Percentiles rank a stretch among this genome's conserved stretches.
Conservation (phyloP, 805 yeast species). For the Yarrowia phangngaensis region DNA sequence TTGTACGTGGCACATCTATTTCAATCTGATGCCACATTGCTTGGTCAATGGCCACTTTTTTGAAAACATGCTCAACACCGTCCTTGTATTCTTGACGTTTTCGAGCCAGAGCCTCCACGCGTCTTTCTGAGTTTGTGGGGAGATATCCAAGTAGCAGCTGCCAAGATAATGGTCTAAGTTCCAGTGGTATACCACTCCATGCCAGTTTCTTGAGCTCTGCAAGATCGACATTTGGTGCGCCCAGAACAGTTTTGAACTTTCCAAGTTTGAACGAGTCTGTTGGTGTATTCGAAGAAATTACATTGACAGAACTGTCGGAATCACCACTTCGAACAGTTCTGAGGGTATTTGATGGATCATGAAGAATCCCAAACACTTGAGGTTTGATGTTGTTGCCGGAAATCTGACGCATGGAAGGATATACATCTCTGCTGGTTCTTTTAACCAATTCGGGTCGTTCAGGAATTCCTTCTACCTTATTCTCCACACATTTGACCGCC, state of each 20-base stretch:
- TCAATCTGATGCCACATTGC: slow-evolving; percentile 90
- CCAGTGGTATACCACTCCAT: slow-evolving; percentile 91
- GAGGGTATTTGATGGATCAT: slow-evolving; percentile 19
- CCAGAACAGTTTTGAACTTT: slow-evolving; percentile 57
- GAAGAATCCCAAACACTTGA: slow-evolving; percentile 14
- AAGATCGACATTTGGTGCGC: slow-evolving; percentile 55
- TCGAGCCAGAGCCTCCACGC: slow-evolving; percentile 62
- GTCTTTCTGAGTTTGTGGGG: slow-evolving; percentile 77
- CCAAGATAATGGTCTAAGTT: slow-evolving; percentile 82
- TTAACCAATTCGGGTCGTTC: slow-evolving; percentile 14
- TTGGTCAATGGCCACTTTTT: slow-evolving; percentile 55
- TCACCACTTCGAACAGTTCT: slow-evolving; percentile 13
- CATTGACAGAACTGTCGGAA: neutral
- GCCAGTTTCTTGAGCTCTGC: slow-evolving; percentile 70
- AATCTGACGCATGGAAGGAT: slow-evolving; percentile 17
- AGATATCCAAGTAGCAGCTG: slow-evolving; percentile 83
- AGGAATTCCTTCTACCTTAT: slow-evolving; percentile 27
- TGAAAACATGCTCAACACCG: slow-evolving; percentile 64
- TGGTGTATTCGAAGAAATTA: neutral
- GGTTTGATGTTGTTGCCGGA: slow-evolving; percentile 12
- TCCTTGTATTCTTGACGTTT: slow-evolving; percentile 83
- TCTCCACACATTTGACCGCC: slow-evolving; percentile 28
- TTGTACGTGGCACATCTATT: slow-evolving; percentile 90
- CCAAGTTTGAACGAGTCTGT: slow-evolving; percentile 18
- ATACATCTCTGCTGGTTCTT: slow-evolving; percentile 1